Conservation (phyloP, 2,329 filamentous ascomycete species). For the Colletotrichum chrysophilum region DNA sequence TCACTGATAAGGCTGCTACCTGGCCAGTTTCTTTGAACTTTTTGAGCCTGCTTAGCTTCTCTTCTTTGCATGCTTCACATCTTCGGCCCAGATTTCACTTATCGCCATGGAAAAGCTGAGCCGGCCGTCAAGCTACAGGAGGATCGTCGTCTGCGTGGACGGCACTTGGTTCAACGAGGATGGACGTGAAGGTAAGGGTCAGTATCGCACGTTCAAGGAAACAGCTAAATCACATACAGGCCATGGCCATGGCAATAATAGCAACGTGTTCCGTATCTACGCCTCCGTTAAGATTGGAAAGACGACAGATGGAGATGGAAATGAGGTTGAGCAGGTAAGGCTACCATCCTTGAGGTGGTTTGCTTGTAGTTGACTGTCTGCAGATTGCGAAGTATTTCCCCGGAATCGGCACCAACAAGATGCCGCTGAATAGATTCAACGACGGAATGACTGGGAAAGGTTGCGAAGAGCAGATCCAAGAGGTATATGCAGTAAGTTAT, state of each 20-base stretch:
- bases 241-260: constrained; percentile 3
- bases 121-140: neutral
- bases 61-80: neutral
- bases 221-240: neutral
- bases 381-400: constrained; percentile 14
- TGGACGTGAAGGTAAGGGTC: constrained; percentile 2
- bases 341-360: neutral
- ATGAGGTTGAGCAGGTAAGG: neutral
- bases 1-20: neutral
- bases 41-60: too few relatives aligned
- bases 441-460: constrained; percentile 23
- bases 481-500: constrained; percentile 25
- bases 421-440: constrained; percentile 23
- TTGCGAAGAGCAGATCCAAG: constrained; percentile 23
- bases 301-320: neutral
- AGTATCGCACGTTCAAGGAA: too few relatives aligned
- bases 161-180: constrained; percentile 17
- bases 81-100: neutral
- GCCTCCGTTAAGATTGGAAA: constrained; percentile 1
- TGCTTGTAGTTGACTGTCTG: neutral
- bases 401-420: constrained; percentile 24
- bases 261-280: constrained; percentile 9
- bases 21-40: neutral
- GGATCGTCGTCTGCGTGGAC: constrained; percentile 16
- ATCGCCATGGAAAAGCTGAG: neutral